Base-by-base conservation (phyloP, 2,329 filamentous ascomycete species). In the Sclerotinia trifoliorum region DNA sequence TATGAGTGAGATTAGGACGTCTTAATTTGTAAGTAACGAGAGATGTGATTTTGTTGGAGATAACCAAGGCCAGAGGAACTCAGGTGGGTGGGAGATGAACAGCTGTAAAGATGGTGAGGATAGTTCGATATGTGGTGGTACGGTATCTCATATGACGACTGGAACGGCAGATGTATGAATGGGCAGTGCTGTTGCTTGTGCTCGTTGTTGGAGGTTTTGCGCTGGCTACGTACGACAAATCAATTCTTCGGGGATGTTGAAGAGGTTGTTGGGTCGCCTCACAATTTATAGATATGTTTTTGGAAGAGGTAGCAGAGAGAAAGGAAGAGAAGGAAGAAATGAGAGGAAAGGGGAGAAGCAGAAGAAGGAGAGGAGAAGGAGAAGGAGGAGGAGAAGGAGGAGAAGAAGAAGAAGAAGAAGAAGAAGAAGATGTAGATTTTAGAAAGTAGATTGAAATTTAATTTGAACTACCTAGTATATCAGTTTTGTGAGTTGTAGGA, bases 131-230 rank as follows among this genome's bases (percentile, higher is more conserved):
- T 61, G 55, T 32, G 46, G 55, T 52, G 65, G 26, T 62, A 62
- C 65, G 55, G 32, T 42, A 49, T 46, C n/a, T 29, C 52, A 35
- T 44, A 67, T 67, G 55, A 24, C 58, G 65, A 67, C 51, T 66
- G 54, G 48, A 46, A 52, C 17, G 24, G 26, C 21, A 19, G 57
- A 17, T 66, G 29, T 58, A 60, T 7, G 54, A 44, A 54, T 39
- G 29, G 64, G 39, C 32, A 32, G 29, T 61, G 55, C 44, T 61
- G 46, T 67, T 54, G 3, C n/a, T 67, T 54, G 32, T 62, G 17
- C 26, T 54, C 49, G 49, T 62, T 29, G 55, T 46, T 62, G 48
- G 65, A 54, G 39, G 49, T 21, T 61, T 54, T 61, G 65, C 55
- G 65, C 65, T 54, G 65, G 44, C 46, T 61, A 32, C 24, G 44